phyloP scores from a whole-genome alignment of 305 asterid genomes.

The Solanum hybrid region DNA sequence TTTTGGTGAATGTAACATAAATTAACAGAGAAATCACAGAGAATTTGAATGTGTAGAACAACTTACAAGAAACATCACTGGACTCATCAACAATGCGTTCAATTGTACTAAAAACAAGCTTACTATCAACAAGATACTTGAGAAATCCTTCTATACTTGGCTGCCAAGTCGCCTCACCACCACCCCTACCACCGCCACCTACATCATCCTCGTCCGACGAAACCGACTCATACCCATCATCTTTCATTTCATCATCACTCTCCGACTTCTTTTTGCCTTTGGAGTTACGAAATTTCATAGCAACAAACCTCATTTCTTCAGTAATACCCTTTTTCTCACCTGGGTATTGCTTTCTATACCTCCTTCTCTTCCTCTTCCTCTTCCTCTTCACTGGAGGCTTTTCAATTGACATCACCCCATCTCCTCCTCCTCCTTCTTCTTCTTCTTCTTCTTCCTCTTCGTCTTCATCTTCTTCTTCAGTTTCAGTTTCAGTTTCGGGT shows the following conservation, averaged over 20 bases:
- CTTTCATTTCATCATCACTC: slow-evolving; percentile 11
- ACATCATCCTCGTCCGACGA: slow-evolving; percentile 15
- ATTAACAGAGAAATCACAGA: background rate
- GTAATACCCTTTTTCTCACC: slow-evolving; percentile 76
- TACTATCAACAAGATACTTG: slow-evolving; percentile 75
- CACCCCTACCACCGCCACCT: background rate
- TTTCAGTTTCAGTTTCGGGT: slow-evolving; percentile 11
- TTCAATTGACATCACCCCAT: slow-evolving; percentile 7
- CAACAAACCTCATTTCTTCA: slow-evolving; percentile 92
- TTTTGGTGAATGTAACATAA: background rate
- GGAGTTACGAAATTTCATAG: slow-evolving; percentile 65
- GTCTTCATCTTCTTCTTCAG: slow-evolving; percentile 13
- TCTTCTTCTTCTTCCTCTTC: slow-evolving; percentile 15
- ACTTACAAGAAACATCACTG: slow-evolving; percentile 83
- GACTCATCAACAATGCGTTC: slow-evolving; percentile 93
- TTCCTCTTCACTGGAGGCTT: slow-evolving; percentile 26
- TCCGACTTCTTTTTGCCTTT: background rate
- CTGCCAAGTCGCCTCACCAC: slow-evolving; percentile 45
- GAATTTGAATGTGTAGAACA: background rate
- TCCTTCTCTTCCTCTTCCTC: slow-evolving; percentile 26
- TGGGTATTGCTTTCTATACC: slow-evolving; percentile 75
- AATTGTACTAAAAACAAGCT: slow-evolving; percentile 62
- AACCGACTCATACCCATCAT: slow-evolving; percentile 13
- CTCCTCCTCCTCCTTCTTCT: slow-evolving; percentile 11
- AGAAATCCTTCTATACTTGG: slow-evolving; percentile 69